Base-by-base conservation (phyloP, 306 rosid species). In the Acacia crassicarpa region DNA sequence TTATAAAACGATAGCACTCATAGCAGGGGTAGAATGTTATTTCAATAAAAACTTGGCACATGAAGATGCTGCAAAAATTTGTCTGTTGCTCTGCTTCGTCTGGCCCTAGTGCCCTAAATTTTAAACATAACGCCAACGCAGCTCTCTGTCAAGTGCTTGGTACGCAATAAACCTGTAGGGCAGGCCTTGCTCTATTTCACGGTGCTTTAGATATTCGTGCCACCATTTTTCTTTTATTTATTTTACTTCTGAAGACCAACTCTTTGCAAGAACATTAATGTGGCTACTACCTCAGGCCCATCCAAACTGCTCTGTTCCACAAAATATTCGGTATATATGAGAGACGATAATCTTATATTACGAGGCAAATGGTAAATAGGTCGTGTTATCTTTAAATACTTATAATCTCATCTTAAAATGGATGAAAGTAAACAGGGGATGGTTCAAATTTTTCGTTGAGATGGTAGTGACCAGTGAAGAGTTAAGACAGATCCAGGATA, bases 61-160 rank as follows among this genome's bases (percentile, higher is more conserved):
- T 74, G 89, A 74, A 59, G 33, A 25, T 75, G 46, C 46, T 61
- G 84, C 73, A 54, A 74, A 48, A 30, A 78, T 72, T 15, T 83
- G 88, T 89, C 92, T 94, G 89, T 90, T 90, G 78, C 81, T 77
- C 46, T 83, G 90, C 86, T 84, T 80, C 83, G 59, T 80, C 83
- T 80, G 78, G 49, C 74, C 41, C 43, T 35, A 73, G 17, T 69
- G 78, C 54, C 75, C 73, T 32, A 30, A 68, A 61, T 56, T 45
- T 41, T 72, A 75, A 58, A 67, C 22, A 48, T 67, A 46, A 65
- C 43, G 48, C 38, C 40, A 6, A 73, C 83, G 78, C 87, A 88
- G 74, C 58, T 66, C 74, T 61, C 83, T 84, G 83, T 49, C 62
- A 66, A 80, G 58, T 78, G 75, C 46, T 73, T 72, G 75, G 70